Evolutionary conservation across 2,329 filamentous ascomycete species (phyloP).

Genomic region (Sporothrix variecibatus): DNA sequence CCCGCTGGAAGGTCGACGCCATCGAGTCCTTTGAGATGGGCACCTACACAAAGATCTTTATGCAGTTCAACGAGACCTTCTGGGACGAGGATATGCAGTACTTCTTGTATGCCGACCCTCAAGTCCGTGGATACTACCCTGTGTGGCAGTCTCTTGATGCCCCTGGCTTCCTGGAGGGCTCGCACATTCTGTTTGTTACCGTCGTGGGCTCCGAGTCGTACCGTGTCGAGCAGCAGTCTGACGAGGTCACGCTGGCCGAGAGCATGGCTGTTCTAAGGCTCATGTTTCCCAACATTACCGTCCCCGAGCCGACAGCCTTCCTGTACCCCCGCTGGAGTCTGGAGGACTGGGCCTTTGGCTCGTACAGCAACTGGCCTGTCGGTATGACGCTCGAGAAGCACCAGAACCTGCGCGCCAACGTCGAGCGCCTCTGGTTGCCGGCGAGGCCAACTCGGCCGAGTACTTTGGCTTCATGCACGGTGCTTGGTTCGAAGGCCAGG

Average conservation of each 20-base stretch:
- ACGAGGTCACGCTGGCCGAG: neutral
- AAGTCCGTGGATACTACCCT: conserved; percentile 14
- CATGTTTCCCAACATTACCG: conserved; percentile 19
- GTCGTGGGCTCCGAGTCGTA: conserved; percentile 11
- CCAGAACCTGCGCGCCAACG: conserved; percentile 22
- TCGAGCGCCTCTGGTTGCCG: conserved; percentile 20
- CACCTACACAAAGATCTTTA: conserved; percentile 24
- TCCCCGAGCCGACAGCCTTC: conserved; percentile 7
- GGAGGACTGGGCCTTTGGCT: conserved; percentile 17
- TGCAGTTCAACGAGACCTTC: conserved; percentile 25
- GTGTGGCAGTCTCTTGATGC: conserved; percentile 17
- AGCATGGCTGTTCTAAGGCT: conserved; percentile 14
- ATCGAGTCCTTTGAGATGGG: conserved; percentile 23
- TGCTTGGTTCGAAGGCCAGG: conserved; percentile 17
- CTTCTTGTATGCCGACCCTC: conserved; percentile 18
- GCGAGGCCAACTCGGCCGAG: conserved; percentile 24
- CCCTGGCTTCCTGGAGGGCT: conserved; percentile 14
- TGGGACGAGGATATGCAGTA: conserved; percentile 18
- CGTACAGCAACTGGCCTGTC: conserved; percentile 24
- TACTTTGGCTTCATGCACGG: conserved; percentile 23
- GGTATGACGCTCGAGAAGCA: conserved; percentile 21
- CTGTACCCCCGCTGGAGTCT: conserved; percentile 18
- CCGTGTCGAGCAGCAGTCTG: conserved; percentile 20
- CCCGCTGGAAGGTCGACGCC: conserved; percentile 20
- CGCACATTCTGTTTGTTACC: conserved; percentile 20